A percentile compares a stretch with the other conserved stretches of the same genome.
Conservation (phyloP, 495 filamentous ascomycete species). For the Daldinia decipiens region DNA sequence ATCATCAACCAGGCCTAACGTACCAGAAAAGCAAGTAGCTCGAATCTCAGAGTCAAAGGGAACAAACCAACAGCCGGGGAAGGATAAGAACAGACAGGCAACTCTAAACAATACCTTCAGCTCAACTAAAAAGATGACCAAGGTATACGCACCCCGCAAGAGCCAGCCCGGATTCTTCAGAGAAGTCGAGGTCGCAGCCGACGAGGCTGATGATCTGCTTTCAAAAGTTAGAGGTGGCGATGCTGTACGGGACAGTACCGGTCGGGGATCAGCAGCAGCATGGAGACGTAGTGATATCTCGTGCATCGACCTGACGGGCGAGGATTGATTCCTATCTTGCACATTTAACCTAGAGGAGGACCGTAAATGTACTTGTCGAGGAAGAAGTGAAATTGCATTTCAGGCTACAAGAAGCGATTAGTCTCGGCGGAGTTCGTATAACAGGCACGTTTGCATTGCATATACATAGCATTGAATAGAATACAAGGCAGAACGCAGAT, state of each 20-base stretch:
- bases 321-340: slow-evolving; percentile 36
- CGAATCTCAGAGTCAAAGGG: neutral
- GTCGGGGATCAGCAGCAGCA: slow-evolving; percentile 5
- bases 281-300: slow-evolving; percentile 54
- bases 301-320: slow-evolving; percentile 55
- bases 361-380: no score
- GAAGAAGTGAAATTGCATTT: slow-evolving; percentile 2
- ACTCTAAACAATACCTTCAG: slow-evolving; percentile 26
- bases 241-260: neutral
- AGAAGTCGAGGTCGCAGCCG: slow-evolving; percentile 49
- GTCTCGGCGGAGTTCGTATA: neutral
- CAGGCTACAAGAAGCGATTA: neutral
- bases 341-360: no score
- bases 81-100: slow-evolving; percentile 24
- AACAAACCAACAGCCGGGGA: neutral
- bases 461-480: neutral
- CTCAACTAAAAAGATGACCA: slow-evolving; percentile 36
- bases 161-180: slow-evolving; percentile 48
- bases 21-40: neutral
- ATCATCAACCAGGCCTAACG: neutral
- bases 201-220: slow-evolving; percentile 39
- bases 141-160: slow-evolving; percentile 45
- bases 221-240: neutral
- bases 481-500: slow-evolving; percentile 1
- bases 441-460: neutral